Evolutionary conservation across 495 filamentous ascomycete species (phyloP), one percentile per base, ranked within the genome.

Genomic region (Penicillium arizonense): DNA sequence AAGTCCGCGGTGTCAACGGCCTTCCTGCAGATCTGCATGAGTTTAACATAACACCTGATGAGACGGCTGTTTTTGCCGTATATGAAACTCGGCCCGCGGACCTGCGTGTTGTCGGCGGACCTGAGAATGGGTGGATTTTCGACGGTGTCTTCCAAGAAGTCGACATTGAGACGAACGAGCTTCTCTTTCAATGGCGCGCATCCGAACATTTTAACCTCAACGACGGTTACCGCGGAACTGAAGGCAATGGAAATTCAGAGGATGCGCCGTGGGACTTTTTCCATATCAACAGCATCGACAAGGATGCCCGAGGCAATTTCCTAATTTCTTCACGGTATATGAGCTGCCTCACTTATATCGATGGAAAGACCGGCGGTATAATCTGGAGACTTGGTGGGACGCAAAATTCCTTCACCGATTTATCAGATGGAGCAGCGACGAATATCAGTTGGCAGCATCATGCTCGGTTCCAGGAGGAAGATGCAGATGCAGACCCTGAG

Each of bases 71-170:
- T 7, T 74, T 82, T 32, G 72, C 75, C 6, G 64, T 77, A 20
- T 83, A 82, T 51, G 69, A 80, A 28, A 63, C 67, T 2, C 62
- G 67, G 6, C 55, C 56, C 0, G 65, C 68, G 4, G 73, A 82
- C 47, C 60, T 82, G 10, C 66, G 64, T 1, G 53, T 65, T 2
- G 65, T 70, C 34, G 72, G 67, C 18, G 76, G 71, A 1, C 70
- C 67, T 1, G 34, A 61, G 5, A 47, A 75, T 33, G 80, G 81
- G 39, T 81, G 74, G 71, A 71, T 82, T 44, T 77, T 69, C 24
- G 77, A 82, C 49, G 66, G 77, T 16, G 68, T 74, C 3, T 73
- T 82, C 43, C 77, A 79, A 52, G 80, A 82, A 71, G 59, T 74
- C 8, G 63, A 78, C 32, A 59, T 78, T 26, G 71, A 72, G 39